A percentile compares a stretch with the other conserved stretches of the same genome.
Evolutionary conservation across 768 basidiomycete species (phyloP).

Genomic region (Tylopilus cervinicoccineus): DNA sequence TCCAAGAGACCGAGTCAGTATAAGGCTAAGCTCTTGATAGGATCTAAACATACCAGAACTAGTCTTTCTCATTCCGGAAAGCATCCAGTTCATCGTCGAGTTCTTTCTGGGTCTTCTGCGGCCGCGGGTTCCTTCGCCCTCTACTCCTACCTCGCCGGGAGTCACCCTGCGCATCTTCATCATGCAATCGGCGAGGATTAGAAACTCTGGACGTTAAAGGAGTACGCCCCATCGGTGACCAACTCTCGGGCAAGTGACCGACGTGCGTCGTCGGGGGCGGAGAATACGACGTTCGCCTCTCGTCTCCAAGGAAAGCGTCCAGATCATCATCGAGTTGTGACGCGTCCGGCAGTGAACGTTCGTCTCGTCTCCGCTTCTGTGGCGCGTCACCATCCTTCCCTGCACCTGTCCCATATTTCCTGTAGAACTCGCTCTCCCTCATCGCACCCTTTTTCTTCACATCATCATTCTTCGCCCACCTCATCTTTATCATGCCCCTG

Average conservation of each 20-base stretch:
- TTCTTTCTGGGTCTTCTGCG: slow-evolving; percentile 65
- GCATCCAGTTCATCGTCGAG: slow-evolving; percentile 82
- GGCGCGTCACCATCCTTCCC: slow-evolving; percentile 54
- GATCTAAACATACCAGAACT: slow-evolving; percentile 12
- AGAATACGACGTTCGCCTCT: slow-evolving; percentile 30
- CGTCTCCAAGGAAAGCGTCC: slow-evolving; percentile 61
- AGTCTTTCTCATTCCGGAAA: slow-evolving; percentile 56
- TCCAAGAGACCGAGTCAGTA: slow-evolving; percentile 4
- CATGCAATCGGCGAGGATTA: slow-evolving; percentile 17
- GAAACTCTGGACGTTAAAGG: slow-evolving; percentile 28
- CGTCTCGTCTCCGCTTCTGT: slow-evolving; percentile 37
- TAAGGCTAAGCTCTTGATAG: background rate
- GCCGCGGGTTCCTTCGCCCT: slow-evolving; percentile 38
- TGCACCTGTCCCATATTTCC: slow-evolving; percentile 60
- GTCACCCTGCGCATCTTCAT: slow-evolving; percentile 24
- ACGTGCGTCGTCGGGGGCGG: slow-evolving; percentile 64
- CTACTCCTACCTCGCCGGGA: slow-evolving; percentile 28
- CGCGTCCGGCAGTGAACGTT: slow-evolving; percentile 29
- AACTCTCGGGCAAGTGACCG: slow-evolving; percentile 54
- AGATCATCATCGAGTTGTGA: slow-evolving; percentile 62
- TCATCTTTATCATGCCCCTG: slow-evolving; percentile 63
- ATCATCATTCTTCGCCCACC: slow-evolving; percentile 70
- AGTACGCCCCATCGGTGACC: slow-evolving; percentile 56
- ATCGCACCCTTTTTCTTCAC: slow-evolving; percentile 77
- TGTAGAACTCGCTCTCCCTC: slow-evolving; percentile 74